Base-by-base conservation (phyloP, 768 basidiomycete species). In the Pisolithus albus region DNA sequence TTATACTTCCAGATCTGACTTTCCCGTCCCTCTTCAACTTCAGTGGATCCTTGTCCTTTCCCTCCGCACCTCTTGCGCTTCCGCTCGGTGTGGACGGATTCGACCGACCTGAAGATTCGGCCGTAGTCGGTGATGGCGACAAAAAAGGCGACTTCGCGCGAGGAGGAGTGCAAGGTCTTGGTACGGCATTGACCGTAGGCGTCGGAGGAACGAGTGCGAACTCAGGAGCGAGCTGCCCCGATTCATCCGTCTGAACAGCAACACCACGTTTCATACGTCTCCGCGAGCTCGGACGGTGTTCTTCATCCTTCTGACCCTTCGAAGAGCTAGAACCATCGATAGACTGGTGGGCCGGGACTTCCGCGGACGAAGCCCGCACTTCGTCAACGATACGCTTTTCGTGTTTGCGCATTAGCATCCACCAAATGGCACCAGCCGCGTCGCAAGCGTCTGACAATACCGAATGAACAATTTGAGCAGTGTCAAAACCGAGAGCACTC, bases 361-460 rank as follows among this genome's bases (percentile, higher is more conserved):
- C 64, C 6, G 55, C 47, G 23, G 56, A 34, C 30, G 50, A 28
- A 23, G 56, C 41, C 39, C 57, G 55, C 48, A 53, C 69, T 38
- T 76, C 75, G 41, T 71, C 73, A 19, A 75, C 24, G 9, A 73
- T 74, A 42, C 75, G 78, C 56, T 82, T 73, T 80, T 78, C 92
- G 18, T 82, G 80, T 60, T 84, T 93, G 65, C 83, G 80, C 66
- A 83, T 86, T 46, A 97, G 72, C 79, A 95, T 90, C 96, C 96
- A 99, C 94, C 94, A 99, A 8, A 91, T 70, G 1, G 94, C 91
- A 8, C 92, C 87, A 11, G 88, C 79, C 0, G 88, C 80, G 67
- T 99, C 95, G 61, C 95, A 99, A 0, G 95, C 95, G 67, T 97
- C 83, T 26, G 78, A 84, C 43, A 88, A 75, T 11, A 98, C 96